Percentiles rank a stretch among this genome's conserved stretches.
Conservation (phyloP, 768 basidiomycete genomes). For the Tulasnella sp. region DNA sequence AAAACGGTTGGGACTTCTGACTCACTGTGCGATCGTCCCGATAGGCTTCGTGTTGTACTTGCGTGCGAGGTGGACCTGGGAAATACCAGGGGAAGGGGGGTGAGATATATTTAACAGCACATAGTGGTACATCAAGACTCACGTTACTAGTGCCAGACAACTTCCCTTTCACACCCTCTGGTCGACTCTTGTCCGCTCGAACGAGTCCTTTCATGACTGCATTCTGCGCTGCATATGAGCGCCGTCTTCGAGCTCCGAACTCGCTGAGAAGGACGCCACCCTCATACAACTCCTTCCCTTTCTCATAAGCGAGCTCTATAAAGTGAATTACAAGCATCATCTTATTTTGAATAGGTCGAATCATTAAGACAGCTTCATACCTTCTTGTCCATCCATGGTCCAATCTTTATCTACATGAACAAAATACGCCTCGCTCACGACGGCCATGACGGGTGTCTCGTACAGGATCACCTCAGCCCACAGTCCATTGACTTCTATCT, state of each 20-base stretch:
- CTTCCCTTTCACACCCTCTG: constrained; percentile 33
- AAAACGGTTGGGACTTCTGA: too few species aligned
- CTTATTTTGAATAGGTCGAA: not conserved
- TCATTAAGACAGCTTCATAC: constrained; percentile 8
- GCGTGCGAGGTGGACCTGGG: constrained; percentile 72
- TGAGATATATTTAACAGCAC: constrained; percentile 1
- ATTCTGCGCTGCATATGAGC: constrained; percentile 66
- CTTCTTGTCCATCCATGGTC: constrained; percentile 71
- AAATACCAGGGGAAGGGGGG: not conserved
- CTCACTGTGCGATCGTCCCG: constrained; percentile 82
- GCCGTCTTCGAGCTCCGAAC: constrained; percentile 75
- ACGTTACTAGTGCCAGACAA: constrained; percentile 89
- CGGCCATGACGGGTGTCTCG: constrained; percentile 93
- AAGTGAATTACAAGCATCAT: not conserved
- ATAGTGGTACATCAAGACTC: constrained; percentile 18
- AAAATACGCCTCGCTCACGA: constrained; percentile 85
- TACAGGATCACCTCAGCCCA: constrained; percentile 86
- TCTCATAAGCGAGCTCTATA: constrained; percentile 59
- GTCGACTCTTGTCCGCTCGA: constrained; percentile 43
- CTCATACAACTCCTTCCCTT: constrained; percentile 51
- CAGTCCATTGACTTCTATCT: constrained; percentile 59
- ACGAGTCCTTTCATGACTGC: constrained; percentile 58
- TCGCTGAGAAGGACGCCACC: constrained; percentile 68
- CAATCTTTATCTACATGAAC: constrained; percentile 63
- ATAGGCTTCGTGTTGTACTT: constrained; percentile 54